These are phyloP conservation scores for Globisporangium nagaii DNA, from an alignment of 352 stramenopile genomes.

Conservation along the genomic window DNA sequence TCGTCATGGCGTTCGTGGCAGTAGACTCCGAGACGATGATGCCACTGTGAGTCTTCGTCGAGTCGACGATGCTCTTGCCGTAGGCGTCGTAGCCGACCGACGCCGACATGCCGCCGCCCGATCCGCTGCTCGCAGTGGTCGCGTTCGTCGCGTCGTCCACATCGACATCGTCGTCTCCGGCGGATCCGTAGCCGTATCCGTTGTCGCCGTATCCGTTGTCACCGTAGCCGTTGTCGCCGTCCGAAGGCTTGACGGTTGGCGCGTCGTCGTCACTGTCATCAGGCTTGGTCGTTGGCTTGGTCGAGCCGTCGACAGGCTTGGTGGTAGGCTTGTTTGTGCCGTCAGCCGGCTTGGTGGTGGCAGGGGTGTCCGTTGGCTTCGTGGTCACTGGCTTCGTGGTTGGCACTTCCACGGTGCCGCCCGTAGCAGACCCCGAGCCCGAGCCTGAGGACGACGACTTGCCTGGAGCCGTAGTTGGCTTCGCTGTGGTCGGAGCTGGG, in stretches of 20 bases:
- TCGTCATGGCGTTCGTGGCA: not conserved
- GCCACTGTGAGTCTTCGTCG: slow-evolving; percentile 4
- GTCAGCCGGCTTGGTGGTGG: not conserved
- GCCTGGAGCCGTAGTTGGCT: not conserved
- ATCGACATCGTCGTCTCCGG: not conserved
- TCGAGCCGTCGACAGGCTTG: slow-evolving; percentile 1
- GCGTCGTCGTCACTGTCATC: not conserved
- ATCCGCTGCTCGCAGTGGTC: slow-evolving; percentile 2
- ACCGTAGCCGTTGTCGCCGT: not conserved
- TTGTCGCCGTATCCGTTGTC: not conserved
- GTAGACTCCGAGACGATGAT: slow-evolving; percentile 1
- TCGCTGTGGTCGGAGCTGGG: not conserved
- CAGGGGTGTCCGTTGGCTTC: not conserved
- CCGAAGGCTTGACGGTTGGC: slow-evolving; percentile 1
- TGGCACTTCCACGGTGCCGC: slow-evolving; percentile 1
- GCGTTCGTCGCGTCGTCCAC: not conserved
- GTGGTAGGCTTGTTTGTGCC: not conserved
- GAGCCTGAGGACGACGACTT: not conserved
- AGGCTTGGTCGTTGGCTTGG: slow-evolving; percentile 3
- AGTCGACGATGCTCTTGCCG: slow-evolving; percentile 3
- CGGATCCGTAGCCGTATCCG: not conserved
- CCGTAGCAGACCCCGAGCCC: slow-evolving; percentile 1
- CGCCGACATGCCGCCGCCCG: not conserved
- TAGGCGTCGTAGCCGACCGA: slow-evolving; percentile 7
- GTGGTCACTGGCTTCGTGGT: not conserved